A percentile compares a stretch with the other conserved stretches of the same genome.
phyloP scores from a whole-genome alignment of 208 protist genomes.

The Acanthamoeba castellanii region DNA sequence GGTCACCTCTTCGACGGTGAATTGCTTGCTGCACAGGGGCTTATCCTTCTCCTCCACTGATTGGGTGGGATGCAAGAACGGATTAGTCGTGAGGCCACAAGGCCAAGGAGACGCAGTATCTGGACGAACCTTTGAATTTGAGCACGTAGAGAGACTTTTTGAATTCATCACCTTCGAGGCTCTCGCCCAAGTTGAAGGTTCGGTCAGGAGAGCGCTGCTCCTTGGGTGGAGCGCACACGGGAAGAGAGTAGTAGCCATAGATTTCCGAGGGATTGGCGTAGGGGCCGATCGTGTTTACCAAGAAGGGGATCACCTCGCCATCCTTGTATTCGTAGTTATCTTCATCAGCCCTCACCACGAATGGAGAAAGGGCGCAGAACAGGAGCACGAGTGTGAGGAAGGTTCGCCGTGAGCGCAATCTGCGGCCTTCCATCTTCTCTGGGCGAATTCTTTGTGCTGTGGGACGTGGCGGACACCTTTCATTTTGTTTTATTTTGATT shows the following conservation, averaged over 20 bases:
- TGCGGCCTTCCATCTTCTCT: neutral
- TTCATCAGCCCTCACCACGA: neutral
- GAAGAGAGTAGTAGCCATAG: constrained; percentile 91
- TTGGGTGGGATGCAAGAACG: neutral
- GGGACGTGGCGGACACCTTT: neutral
- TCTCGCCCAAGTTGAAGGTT: constrained; percentile 83
- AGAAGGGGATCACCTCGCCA: constrained; percentile 79
- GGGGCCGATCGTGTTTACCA: constrained; percentile 90
- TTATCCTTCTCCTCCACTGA: constrained; percentile 65
- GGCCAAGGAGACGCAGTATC: neutral
- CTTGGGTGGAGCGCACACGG: constrained; percentile 87
- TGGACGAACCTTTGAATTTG: constrained; percentile 76
- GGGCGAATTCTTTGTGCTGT: neutral
- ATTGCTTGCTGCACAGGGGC: constrained; percentile 84
- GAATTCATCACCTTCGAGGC: constrained; percentile 88
- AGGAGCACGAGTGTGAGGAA: neutral
- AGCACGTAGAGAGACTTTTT: constrained; percentile 77
- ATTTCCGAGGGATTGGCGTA: constrained; percentile 92
- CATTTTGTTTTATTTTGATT: neutral
- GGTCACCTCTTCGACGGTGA: constrained; percentile 82
- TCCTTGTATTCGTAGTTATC: constrained; percentile 65
- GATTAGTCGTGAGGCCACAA: neutral
- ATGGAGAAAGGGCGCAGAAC: neutral
- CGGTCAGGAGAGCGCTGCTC: constrained; percentile 71
- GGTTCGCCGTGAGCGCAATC: neutral